Conservation (phyloP, 1,139 yeast species). For the Taiozyma sp. region DNA sequence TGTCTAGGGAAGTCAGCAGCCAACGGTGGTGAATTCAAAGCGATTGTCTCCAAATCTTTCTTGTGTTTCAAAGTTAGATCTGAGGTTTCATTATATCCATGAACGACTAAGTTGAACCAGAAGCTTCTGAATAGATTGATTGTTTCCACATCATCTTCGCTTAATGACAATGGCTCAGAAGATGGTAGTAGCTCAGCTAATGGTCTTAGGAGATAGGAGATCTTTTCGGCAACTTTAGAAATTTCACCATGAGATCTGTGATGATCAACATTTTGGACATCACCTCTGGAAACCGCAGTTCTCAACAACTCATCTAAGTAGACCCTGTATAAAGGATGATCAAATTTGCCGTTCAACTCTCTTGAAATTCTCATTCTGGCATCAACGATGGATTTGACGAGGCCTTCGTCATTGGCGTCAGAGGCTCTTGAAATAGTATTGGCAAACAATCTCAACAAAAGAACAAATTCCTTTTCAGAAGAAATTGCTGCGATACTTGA, state of each 20-base stretch:
- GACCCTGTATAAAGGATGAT: slow-evolving; percentile 45
- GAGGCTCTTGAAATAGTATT: slow-evolving; percentile 31
- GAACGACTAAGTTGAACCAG: slow-evolving; percentile 94
- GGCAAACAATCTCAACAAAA: slow-evolving; percentile 45
- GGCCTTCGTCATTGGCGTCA: slow-evolving; percentile 29
- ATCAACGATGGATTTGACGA: slow-evolving; percentile 36
- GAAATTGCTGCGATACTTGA: slow-evolving; percentile 48
- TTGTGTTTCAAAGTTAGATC: slow-evolving; percentile 44
- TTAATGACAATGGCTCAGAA: slow-evolving; percentile 35
- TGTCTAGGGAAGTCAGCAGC: slow-evolving; percentile 86
- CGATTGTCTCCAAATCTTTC: slow-evolving; percentile 60
- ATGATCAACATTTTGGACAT: slow-evolving; percentile 72
- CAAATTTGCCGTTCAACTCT: slow-evolving; percentile 34
- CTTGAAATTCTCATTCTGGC: slow-evolving; percentile 53
- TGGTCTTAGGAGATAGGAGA: slow-evolving; percentile 64
- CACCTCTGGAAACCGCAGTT: slow-evolving; percentile 74
- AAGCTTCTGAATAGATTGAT: slow-evolving; percentile 67
- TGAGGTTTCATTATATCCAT: slow-evolving; percentile 73
- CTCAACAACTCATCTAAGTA: slow-evolving; percentile 66
- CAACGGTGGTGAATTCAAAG: slow-evolving; percentile 86
- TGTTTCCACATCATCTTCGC: slow-evolving; percentile 27
- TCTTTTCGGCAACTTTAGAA: slow-evolving; percentile 71
- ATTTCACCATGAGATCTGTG: slow-evolving; percentile 81
- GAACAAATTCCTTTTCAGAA: slow-evolving; percentile 47
- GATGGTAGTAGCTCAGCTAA: slow-evolving; percentile 72